These are phyloP conservation scores for Entomortierella lignicola DNA, from an alignment of 192 early-diverging fungal species.

Conservation along the genomic window DNA sequence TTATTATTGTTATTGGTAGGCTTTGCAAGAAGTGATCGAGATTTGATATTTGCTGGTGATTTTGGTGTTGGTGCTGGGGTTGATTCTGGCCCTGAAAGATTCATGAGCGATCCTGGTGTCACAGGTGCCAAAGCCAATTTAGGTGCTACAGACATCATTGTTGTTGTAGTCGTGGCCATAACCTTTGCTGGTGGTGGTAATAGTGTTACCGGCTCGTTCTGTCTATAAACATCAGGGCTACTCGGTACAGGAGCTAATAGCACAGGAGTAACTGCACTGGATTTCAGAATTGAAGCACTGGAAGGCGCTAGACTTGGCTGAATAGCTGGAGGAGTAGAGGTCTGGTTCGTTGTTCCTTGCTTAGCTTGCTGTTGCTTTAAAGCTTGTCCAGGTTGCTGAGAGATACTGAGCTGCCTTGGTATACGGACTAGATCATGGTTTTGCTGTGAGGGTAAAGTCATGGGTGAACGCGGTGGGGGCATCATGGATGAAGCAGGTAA, in stretches of 20 bases:
- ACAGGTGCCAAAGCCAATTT: slow-evolving; percentile 62
- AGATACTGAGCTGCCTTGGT: slow-evolving; percentile 31
- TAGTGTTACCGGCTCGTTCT: no score
- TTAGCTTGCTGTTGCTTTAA: slow-evolving; percentile 18
- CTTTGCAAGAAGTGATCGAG: not conserved
- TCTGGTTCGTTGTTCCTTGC: not conserved
- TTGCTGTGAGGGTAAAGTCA: slow-evolving; percentile 43
- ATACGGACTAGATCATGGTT: slow-evolving; percentile 6
- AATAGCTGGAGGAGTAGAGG: slow-evolving; percentile 2
- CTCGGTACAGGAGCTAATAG: not conserved
- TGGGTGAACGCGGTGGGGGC: slow-evolving; percentile 29
- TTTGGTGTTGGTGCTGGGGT: slow-evolving; percentile 32
- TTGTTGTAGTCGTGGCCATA: not conserved
- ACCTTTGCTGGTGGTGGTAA: no score
- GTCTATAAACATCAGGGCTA: not conserved
- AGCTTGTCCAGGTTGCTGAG: slow-evolving; percentile 13
- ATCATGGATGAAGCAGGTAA: slow-evolving; percentile 46
- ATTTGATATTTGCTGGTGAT: slow-evolving; percentile 6
- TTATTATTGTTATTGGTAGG: not conserved
- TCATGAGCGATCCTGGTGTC: slow-evolving; percentile 77
- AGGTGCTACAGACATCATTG: not conserved
- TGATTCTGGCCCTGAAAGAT: slow-evolving; percentile 52
- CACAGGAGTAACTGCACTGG: not conserved
- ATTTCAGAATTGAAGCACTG: not conserved
- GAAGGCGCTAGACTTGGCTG: slow-evolving; percentile 10